A percentile compares a stretch with the other conserved stretches of the same genome.
phyloP scores from a whole-genome alignment of 2,329 filamentous ascomycete genomes.

The Fusarium sp. region DNA sequence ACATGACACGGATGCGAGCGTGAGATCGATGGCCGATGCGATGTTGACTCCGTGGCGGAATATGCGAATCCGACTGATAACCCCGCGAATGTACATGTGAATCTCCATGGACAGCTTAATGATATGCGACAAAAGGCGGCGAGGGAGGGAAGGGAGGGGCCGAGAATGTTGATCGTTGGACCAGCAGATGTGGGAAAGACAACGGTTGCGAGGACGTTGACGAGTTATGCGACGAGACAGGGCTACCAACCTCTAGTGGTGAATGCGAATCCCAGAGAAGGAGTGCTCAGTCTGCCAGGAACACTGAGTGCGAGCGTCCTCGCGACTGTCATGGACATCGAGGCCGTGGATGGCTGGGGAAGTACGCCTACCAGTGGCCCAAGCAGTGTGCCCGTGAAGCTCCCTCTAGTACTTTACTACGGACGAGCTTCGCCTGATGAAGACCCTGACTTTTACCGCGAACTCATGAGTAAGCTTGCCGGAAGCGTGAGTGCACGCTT shows the following conservation, averaged over 20 bases:
- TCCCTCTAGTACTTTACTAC: constrained; percentile 90
- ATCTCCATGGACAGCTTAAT: constrained; percentile 87
- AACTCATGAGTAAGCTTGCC: constrained; percentile 78
- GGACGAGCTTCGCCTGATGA: constrained; percentile 78
- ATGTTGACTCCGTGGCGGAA: constrained; percentile 65
- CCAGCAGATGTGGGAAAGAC: constrained; percentile 84
- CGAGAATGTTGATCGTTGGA: constrained; percentile 85
- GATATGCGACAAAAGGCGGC: constrained; percentile 71
- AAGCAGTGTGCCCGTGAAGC: constrained; percentile 85
- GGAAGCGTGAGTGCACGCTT: constrained; percentile 80
- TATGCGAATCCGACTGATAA: constrained; percentile 77
- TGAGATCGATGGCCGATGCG: constrained; percentile 72
- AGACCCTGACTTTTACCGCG: constrained; percentile 75
- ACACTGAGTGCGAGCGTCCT: constrained; percentile 88
- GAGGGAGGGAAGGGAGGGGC: constrained; percentile 63
- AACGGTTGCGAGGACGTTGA: constrained; percentile 77
- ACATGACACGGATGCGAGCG: constrained; percentile 92
- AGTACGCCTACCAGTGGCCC: constrained; percentile 90
- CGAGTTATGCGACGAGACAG: constrained; percentile 79
- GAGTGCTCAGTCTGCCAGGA: constrained; percentile 78
- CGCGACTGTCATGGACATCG: constrained; percentile 84
- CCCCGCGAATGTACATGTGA: constrained; percentile 80
- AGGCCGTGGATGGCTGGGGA: constrained; percentile 83
- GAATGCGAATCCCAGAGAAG: constrained; percentile 84
- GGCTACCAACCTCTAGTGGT: constrained; percentile 81